Percentiles rank a stretch among this genome's conserved stretches.
Evolutionary conservation across 179 eudicot species (phyloP).

Genomic region (Beta corolliflora): DNA sequence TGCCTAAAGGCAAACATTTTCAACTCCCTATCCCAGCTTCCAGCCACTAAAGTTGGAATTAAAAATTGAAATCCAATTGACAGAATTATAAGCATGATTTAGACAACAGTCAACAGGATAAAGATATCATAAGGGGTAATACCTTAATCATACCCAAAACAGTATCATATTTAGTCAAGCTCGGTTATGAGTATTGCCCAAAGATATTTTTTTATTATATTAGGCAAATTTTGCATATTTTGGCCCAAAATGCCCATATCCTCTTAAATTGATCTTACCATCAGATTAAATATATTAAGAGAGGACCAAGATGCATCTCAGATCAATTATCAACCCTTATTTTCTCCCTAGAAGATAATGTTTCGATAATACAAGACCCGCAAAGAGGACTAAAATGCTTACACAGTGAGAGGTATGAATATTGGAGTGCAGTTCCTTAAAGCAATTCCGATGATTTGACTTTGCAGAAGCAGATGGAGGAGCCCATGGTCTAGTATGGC

Average conservation of each 20-base stretch:
- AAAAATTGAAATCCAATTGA: neutral
- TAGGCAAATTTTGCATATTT: neutral
- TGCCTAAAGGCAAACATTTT: slow-evolving; percentile 19
- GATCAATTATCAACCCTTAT: neutral
- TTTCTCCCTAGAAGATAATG: neutral
- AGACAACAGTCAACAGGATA: slow-evolving; percentile 20
- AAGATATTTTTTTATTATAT: neutral
- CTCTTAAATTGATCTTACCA: no score
- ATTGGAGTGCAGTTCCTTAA: slow-evolving; percentile 54
- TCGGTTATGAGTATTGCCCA: neutral
- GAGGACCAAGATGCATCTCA: neutral
- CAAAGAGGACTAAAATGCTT: slow-evolving; percentile 17
- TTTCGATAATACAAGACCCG: neutral
- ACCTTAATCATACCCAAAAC: slow-evolving; percentile 3
- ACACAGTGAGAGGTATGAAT: slow-evolving; percentile 48
- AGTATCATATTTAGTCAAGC: neutral
- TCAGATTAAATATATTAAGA: neutral
- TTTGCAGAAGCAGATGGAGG: slow-evolving; percentile 58
- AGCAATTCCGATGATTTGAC: slow-evolving; percentile 43
- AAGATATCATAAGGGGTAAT: neutral
- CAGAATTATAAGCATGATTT: neutral
- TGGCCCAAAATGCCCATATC: neutral
- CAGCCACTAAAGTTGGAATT: slow-evolving; percentile 20
- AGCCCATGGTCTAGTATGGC: slow-evolving; percentile 65
- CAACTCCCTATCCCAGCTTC: slow-evolving; percentile 18